These are phyloP conservation scores for Begonia fuchsioides DNA, from an alignment of 306 rosid genomes.

Conservation along the genomic window DNA sequence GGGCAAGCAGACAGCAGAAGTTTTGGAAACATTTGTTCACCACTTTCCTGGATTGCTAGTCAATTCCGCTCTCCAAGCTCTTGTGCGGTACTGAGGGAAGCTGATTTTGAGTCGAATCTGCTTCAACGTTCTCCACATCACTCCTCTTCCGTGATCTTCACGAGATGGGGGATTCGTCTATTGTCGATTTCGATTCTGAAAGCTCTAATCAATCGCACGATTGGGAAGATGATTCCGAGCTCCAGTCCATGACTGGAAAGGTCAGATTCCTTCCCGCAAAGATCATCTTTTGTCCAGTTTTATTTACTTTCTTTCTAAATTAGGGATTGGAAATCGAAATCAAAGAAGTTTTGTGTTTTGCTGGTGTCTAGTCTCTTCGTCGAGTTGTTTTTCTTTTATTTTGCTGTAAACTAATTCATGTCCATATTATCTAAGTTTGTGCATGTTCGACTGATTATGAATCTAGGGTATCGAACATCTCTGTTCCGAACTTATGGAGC, in stretches of 20 bases:
- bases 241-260: conserved; percentile 65
- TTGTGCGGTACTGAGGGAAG: conserved; percentile 3
- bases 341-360: background rate
- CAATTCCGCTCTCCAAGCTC: background rate
- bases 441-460: background rate
- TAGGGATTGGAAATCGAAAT: background rate
- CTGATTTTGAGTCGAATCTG: conserved; percentile 34
- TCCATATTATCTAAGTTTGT: background rate
- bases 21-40: background rate
- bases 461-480: conserved; percentile 64
- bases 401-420: background rate
- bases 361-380: background rate
- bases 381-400: background rate
- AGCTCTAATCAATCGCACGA: conserved; percentile 25
- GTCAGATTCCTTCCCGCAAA: conserved; percentile 7
- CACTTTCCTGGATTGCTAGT: background rate
- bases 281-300: background rate
- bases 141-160: conserved; percentile 52
- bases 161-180: conserved; percentile 25
- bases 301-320: background rate
- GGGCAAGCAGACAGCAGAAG: conserved; percentile 13
- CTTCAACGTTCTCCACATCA: conserved; percentile 21
- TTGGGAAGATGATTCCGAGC: conserved; percentile 24
- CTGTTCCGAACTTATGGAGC: conserved; percentile 65
- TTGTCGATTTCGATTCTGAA: conserved; percentile 28